A percentile compares a stretch with the other conserved stretches of the same genome.
phyloP scores from a whole-genome alignment of 306 rosid genomes.

The Gillenia trifoliata region DNA sequence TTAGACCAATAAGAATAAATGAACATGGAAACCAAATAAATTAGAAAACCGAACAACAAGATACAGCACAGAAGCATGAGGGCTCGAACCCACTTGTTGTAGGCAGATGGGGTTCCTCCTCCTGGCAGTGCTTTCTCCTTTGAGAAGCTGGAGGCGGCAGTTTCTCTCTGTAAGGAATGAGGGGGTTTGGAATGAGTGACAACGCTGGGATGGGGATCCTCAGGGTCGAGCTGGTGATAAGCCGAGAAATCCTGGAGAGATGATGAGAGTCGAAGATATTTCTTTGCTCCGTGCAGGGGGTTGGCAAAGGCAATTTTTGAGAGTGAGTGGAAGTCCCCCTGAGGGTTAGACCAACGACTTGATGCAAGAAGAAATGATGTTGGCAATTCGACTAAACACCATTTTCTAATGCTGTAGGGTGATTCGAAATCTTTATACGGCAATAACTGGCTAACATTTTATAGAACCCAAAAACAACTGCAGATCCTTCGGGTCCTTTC shows the following conservation, averaged over 20 bases:
- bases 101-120: conserved; percentile 28
- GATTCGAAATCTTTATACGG: too few relatives aligned
- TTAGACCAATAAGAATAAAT: conserved; percentile 60
- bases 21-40: conserved; percentile 44
- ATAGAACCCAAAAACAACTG: too few relatives aligned
- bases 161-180: conserved; percentile 39
- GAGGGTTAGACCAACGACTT: conserved; percentile 31
- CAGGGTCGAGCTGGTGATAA: conserved; percentile 37
- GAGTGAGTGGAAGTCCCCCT: conserved; percentile 15
- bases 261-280: conserved; percentile 55
- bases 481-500: too few relatives aligned
- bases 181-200: conserved; percentile 30
- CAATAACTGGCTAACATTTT: too few relatives aligned
- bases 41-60: conserved; percentile 39
- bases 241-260: conserved; percentile 82
- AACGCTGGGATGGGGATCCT: conserved; percentile 3
- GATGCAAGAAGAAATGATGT: conserved; percentile 31
- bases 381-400: conserved; percentile 54
- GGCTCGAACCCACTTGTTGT: conserved; percentile 49
- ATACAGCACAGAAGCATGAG: conserved; percentile 40
- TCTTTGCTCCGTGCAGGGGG: conserved; percentile 27
- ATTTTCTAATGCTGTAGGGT: conserved; percentile 19
- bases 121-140: conserved; percentile 47
- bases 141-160: conserved; percentile 46
- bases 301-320: conserved; percentile 9